Percentiles rank a stretch among this genome's conserved stretches.
These are phyloP conservation scores for Diaporthe caulivora DNA, from an alignment of 2,329 filamentous ascomycete species.

Conservation along the genomic window DNA sequence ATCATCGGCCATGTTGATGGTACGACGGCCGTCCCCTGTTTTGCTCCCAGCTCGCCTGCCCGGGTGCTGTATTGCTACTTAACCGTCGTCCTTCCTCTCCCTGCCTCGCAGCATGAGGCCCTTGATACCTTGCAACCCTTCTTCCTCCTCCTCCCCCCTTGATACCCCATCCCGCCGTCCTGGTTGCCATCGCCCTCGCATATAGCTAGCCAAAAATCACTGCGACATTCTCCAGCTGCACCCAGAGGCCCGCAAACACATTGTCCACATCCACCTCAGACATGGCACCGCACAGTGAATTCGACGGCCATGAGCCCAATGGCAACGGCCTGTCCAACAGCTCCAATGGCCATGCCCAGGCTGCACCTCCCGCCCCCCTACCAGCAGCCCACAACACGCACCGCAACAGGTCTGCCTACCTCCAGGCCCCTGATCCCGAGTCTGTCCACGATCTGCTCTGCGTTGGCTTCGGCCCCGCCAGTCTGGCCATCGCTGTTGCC, in stretches of 20 bases:
- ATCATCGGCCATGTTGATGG: slow-evolving; percentile 30
- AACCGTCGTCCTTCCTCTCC: slow-evolving; percentile 34
- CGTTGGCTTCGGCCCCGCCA: slow-evolving; percentile 93
- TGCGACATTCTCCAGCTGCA: slow-evolving; percentile 1
- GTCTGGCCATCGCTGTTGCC: slow-evolving; percentile 88
- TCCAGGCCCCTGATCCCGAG: slow-evolving; percentile 64
- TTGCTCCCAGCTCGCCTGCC: background rate
- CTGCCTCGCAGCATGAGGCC: background rate
- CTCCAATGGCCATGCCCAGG: slow-evolving; percentile 32
- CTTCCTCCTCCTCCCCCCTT: background rate
- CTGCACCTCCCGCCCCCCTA: slow-evolving; percentile 12
- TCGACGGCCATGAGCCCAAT: slow-evolving; percentile 36
- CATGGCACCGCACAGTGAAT: slow-evolving; percentile 40
- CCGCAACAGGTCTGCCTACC: slow-evolving; percentile 47
- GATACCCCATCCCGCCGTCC: slow-evolving; percentile 18
- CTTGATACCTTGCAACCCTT: slow-evolving; percentile 18
- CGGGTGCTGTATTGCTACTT: slow-evolving; percentile 36
- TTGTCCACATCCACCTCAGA: background rate
- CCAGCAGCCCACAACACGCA: slow-evolving; percentile 32
- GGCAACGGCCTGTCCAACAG: slow-evolving; percentile 36
- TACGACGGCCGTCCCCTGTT: slow-evolving; percentile 24
- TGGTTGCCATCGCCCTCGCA: background rate
- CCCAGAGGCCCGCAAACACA: background rate
- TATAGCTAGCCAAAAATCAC: background rate
- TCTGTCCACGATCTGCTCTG: slow-evolving; percentile 88